Percentiles rank a stretch among this genome's conserved stretches.
Conservation (phyloP, 2,329 filamentous ascomycete genomes). For the Bipolaris victoriae region DNA sequence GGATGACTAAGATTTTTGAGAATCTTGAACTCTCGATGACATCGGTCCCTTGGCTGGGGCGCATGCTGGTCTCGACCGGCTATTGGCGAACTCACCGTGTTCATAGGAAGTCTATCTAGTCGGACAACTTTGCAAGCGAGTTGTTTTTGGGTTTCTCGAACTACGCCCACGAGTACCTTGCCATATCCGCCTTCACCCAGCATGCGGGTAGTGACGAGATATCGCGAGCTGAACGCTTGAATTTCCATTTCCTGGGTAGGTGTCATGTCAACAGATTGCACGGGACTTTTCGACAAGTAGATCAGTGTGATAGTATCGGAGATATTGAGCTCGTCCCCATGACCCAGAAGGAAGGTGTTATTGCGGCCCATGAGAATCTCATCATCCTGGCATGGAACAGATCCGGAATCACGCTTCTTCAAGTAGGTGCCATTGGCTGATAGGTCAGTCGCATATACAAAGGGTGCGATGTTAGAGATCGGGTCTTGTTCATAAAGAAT, state of each 20-base stretch:
- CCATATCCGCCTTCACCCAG: slow-evolving; percentile 63
- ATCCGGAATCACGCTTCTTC: slow-evolving; percentile 34
- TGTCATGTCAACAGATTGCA: slow-evolving; percentile 23
- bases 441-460: slow-evolving; percentile 56
- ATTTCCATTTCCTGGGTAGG: slow-evolving; percentile 41
- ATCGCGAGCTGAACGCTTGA: slow-evolving; percentile 57
- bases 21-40: slow-evolving; percentile 55
- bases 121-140: slow-evolving; percentile 72
- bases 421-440: slow-evolving; percentile 54
- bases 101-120: slow-evolving; percentile 40
- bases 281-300: slow-evolving; percentile 25
- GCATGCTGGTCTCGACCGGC: slow-evolving; percentile 3
- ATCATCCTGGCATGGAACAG: slow-evolving; percentile 28
- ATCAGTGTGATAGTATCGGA: slow-evolving; percentile 38
- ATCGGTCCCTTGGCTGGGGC: slow-evolving; percentile 19
- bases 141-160: slow-evolving; percentile 62
- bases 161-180: slow-evolving; percentile 61
- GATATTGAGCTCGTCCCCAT: slow-evolving; percentile 51
- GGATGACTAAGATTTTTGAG: slow-evolving; percentile 63
- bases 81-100: slow-evolving; percentile 14
- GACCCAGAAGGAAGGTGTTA: slow-evolving; percentile 51
- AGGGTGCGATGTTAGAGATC: slow-evolving; percentile 47
- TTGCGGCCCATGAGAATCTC: slow-evolving; percentile 41
- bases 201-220: slow-evolving; percentile 56
- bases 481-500: slow-evolving; percentile 53